phyloP scores from a whole-genome alignment of 2,329 filamentous ascomycete genomes.

The Talaromyces sp. region DNA sequence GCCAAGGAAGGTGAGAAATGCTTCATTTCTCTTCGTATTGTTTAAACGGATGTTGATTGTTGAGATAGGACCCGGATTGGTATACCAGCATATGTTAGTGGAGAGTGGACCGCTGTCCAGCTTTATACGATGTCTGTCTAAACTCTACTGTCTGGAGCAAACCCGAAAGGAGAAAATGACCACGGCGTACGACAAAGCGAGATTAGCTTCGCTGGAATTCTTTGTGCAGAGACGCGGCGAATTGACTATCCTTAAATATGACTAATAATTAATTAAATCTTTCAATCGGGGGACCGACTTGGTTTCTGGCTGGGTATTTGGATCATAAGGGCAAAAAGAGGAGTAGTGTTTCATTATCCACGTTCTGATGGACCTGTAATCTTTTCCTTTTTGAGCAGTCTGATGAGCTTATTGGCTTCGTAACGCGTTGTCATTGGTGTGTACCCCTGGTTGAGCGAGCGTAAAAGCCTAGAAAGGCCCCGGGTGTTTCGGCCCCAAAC shows the following conservation, averaged over 20 bases:
- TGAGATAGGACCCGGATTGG: neutral
- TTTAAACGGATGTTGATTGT: neutral
- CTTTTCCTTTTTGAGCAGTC: neutral
- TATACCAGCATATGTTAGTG: neutral
- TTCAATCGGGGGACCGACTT: neutral
- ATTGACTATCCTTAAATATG: too few relatives aligned
- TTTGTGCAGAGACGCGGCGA: neutral
- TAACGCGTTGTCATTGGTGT: neutral
- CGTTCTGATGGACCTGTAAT: neutral
- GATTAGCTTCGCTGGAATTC: neutral
- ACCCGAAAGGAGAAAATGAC: neutral
- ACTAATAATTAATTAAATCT: neutral
- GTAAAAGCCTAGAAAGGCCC: neutral
- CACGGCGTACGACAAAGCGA: neutral
- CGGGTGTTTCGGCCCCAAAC: neutral
- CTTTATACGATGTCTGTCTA: neutral
- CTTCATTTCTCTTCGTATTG: slow-evolving; percentile 4
- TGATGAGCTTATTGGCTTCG: neutral
- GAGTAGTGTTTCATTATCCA: neutral
- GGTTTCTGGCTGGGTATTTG: neutral
- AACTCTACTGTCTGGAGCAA: neutral
- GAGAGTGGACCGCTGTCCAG: neutral
- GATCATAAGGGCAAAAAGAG: neutral
- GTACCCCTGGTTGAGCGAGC: neutral
- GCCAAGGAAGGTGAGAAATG: slow-evolving; percentile 3